Base-by-base conservation (phyloP, 2,329 filamentous ascomycete genomes). In the Epichloe coenophiala region DNA sequence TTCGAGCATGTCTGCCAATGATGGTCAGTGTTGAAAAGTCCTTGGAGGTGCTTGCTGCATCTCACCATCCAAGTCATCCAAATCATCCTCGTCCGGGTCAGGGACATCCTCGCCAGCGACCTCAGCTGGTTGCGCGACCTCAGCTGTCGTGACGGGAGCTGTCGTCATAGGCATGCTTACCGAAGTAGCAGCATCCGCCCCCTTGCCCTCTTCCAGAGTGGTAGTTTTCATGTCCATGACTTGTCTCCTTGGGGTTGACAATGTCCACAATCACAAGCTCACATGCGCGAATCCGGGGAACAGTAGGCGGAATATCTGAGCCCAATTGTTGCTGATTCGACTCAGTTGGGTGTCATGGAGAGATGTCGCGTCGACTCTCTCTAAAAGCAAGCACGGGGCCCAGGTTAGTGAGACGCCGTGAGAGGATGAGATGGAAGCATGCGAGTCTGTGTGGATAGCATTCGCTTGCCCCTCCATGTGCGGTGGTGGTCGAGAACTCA, bases 41-140 rank as follows among this genome's bases (percentile, higher is more conserved):
- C 15, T 5, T 33, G 9, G 27, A 31, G n/a, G 11, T 7, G n/a
- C 13, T 8, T 39, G 27, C 12, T 37, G 13, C 5, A 17, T 15
- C 71, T 58, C 67, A 88, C 87, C 88, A 68, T 98, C 93, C 43
- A 98, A 73, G 61, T 97, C 93, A 61, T 96, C 87, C 19, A 93
- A 71, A 58, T 93, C 87, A 66, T 93, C 93, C 67, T 95, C 90
- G 57, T 97, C 91, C 6, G 90, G 91, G 61, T 96, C 91, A 19
- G 89, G 84, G 15, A 85, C 81, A 57, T 85, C 77, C 21, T 76
- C 78, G 21, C 65, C 36, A 17, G 3, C 43, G 23, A 19, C 43
- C 3, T 19, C 47, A 9, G 47, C 40, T 4, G 40, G 50, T 38
- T 35, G 39, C 17, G 52, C 35, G 9, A 35, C 42, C 21, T 35